These are phyloP conservation scores for Kurtzmaniella natalensis DNA, from an alignment of 1,139 yeast species.

Conservation along the genomic window DNA sequence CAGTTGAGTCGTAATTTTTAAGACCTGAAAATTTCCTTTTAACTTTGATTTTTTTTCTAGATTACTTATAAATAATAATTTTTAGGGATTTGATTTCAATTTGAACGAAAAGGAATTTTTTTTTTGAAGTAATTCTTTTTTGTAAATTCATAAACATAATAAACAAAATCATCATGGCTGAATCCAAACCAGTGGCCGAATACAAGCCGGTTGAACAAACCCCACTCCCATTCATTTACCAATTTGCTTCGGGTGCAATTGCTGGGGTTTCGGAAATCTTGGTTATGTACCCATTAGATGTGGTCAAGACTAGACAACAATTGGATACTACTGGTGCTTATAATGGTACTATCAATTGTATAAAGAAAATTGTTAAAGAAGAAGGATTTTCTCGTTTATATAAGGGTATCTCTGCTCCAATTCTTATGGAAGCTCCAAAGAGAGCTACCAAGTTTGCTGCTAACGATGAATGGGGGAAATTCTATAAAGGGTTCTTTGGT, in stretches of 20 bases:
- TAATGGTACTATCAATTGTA: slow-evolving; percentile 78
- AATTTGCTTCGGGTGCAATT: slow-evolving; percentile 90
- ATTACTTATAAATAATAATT: too few relatives aligned
- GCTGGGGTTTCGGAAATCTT: slow-evolving; percentile 98
- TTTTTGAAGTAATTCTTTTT: background rate
- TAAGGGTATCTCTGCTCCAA: slow-evolving; percentile 93
- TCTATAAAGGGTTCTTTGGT: slow-evolving; percentile 73
- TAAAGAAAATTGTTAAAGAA: slow-evolving; percentile 72
- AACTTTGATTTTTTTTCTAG: too few relatives aligned
- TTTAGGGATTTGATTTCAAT: too few relatives aligned
- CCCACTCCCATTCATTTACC: slow-evolving; percentile 82
- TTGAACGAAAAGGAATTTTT: too few relatives aligned
- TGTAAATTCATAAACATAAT: background rate
- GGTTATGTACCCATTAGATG: slow-evolving; percentile 97
- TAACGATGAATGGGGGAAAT: slow-evolving; percentile 92
- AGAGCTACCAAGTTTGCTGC: slow-evolving; percentile 98
- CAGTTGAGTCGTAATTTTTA: too few relatives aligned
- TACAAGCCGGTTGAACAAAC: too few relatives aligned
- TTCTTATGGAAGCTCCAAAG: slow-evolving; percentile 99
- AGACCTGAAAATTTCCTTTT: too few relatives aligned
- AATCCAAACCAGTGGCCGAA: slow-evolving; percentile 27
- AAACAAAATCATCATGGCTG: slow-evolving; percentile 19
- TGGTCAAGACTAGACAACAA: slow-evolving; percentile 96
- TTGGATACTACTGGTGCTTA: slow-evolving; percentile 68
- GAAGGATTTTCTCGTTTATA: slow-evolving; percentile 86